A percentile compares a stretch with the other conserved stretches of the same genome.
phyloP scores from a whole-genome alignment of 495 filamentous ascomycete genomes.

The Hypoxylon intermedium region DNA sequence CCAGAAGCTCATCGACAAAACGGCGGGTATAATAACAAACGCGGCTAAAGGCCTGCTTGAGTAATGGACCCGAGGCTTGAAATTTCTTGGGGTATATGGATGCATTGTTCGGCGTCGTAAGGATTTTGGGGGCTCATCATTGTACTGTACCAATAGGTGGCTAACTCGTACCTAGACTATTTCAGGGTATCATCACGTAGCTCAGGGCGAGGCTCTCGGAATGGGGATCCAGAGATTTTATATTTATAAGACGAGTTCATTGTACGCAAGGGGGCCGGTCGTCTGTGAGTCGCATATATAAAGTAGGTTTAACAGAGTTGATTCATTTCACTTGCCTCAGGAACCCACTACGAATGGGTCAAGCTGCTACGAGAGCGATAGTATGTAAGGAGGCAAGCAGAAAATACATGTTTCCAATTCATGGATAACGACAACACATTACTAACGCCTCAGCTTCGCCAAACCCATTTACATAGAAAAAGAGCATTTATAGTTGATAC shows the following conservation, averaged over 20 bases:
- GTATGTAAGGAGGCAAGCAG: too few species aligned
- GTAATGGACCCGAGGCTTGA: slow-evolving; percentile 10
- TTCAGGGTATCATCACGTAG: slow-evolving; percentile 34
- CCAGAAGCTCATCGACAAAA: slow-evolving; percentile 72
- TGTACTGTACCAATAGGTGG: slow-evolving; percentile 34
- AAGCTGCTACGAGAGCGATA: too few species aligned
- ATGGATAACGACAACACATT: background rate
- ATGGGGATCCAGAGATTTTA: slow-evolving; percentile 4
- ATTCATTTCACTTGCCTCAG: too few species aligned
- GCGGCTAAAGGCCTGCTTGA: slow-evolving; percentile 66
- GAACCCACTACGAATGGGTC: too few species aligned
- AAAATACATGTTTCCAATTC: too few species aligned
- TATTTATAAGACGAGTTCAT: slow-evolving; percentile 7
- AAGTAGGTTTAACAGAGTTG: too few species aligned
- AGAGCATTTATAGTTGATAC: background rate
- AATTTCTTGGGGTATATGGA: slow-evolving; percentile 11
- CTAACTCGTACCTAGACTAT: slow-evolving; percentile 18
- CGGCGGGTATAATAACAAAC: slow-evolving; percentile 68
- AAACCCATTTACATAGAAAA: background rate
- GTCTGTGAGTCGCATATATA: background rate
- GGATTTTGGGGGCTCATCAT: slow-evolving; percentile 10
- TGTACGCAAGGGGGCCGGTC: background rate
- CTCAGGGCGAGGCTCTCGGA: slow-evolving; percentile 11
- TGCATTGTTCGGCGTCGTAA: slow-evolving; percentile 37
- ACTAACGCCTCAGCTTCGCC: background rate